Evolutionary conservation across 108 stramenopile genomes (phyloP).

Genomic region (Chaetoceros muelleri): DNA sequence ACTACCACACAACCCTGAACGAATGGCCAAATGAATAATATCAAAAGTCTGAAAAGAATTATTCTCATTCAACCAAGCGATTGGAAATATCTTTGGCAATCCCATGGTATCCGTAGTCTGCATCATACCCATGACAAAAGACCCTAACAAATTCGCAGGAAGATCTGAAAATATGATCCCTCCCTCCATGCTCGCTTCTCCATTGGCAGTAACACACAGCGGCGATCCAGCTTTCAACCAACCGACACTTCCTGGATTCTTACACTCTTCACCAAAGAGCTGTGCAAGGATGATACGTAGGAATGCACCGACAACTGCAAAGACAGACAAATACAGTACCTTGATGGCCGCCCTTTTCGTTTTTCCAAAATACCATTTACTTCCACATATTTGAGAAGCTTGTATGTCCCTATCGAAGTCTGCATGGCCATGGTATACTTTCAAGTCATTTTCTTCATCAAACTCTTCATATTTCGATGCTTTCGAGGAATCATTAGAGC

Average conservation of each 20-base stretch:
- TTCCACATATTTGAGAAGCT: neutral
- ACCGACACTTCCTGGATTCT: slow-evolving; percentile 39
- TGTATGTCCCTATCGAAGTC: neutral
- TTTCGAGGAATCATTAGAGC: neutral
- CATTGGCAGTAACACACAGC: slow-evolving; percentile 53
- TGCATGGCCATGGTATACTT: neutral
- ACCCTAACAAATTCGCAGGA: slow-evolving; percentile 61
- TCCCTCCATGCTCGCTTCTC: slow-evolving; percentile 28
- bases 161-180: slow-evolving; percentile 70
- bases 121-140: slow-evolving; percentile 60
- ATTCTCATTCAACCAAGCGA: slow-evolving; percentile 31
- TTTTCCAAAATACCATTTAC: neutral
- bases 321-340: slow-evolving; percentile 31
- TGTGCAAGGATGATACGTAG: slow-evolving; percentile 42
- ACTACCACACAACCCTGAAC: slow-evolving; percentile 60
- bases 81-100: slow-evolving; percentile 14
- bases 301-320: slow-evolving; percentile 42
- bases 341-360: slow-evolving; percentile 11
- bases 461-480: neutral
- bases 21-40: slow-evolving; percentile 44
- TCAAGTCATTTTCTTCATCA: neutral
- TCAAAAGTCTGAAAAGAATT: slow-evolving; percentile 27
- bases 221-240: slow-evolving; percentile 28
- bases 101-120: slow-evolving; percentile 13
- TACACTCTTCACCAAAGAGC: slow-evolving; percentile 67